Conservation (phyloP, 805 yeast species). For the Peterozyma xylosa region DNA sequence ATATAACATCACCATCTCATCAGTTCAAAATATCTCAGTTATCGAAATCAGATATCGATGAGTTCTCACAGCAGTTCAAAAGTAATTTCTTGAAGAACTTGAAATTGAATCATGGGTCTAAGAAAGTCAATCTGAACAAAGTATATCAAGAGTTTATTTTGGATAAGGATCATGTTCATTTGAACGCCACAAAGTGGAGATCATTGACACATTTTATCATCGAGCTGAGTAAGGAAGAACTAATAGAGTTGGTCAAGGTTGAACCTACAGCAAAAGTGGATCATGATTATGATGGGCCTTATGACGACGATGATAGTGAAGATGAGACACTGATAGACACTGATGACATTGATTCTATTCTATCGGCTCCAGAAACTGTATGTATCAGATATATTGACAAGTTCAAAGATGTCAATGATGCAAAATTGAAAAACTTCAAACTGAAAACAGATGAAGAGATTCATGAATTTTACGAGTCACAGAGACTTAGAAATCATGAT, state of each 20-base stretch:
- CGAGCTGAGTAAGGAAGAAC: slow-evolving; percentile 47
- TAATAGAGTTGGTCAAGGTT: slow-evolving; percentile 37
- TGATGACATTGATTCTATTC: slow-evolving; percentile 23
- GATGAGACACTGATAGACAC: slow-evolving; percentile 25
- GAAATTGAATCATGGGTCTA: slow-evolving; percentile 71
- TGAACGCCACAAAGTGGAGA: slow-evolving; percentile 82
- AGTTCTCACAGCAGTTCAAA: slow-evolving; percentile 54
- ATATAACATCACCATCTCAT: slow-evolving; percentile 78
- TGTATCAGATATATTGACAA: slow-evolving; percentile 47
- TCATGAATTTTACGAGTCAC: slow-evolving; percentile 20
- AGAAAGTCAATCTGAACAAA: slow-evolving; percentile 68
- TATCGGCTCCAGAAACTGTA: slow-evolving; percentile 9
- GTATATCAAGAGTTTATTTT: slow-evolving; percentile 87
- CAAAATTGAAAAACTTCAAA: slow-evolving; percentile 30
- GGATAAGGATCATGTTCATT: slow-evolving; percentile 78
- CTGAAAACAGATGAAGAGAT: slow-evolving; percentile 38
- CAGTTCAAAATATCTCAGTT: slow-evolving; percentile 44
- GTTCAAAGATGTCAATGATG: slow-evolving; percentile 37
- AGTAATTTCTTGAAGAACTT: slow-evolving; percentile 57
- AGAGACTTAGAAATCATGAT: slow-evolving; percentile 2
- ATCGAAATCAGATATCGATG: slow-evolving; percentile 41
- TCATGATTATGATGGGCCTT: slow-evolving; percentile 5
- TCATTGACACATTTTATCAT: slow-evolving; percentile 63
- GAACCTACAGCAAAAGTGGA: slow-evolving; percentile 7
- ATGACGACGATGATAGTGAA: slow-evolving; percentile 21